Percentiles rank a stretch among this genome's conserved stretches.
Conservation (phyloP, 345 rosid species). For the Acer campestre region DNA sequence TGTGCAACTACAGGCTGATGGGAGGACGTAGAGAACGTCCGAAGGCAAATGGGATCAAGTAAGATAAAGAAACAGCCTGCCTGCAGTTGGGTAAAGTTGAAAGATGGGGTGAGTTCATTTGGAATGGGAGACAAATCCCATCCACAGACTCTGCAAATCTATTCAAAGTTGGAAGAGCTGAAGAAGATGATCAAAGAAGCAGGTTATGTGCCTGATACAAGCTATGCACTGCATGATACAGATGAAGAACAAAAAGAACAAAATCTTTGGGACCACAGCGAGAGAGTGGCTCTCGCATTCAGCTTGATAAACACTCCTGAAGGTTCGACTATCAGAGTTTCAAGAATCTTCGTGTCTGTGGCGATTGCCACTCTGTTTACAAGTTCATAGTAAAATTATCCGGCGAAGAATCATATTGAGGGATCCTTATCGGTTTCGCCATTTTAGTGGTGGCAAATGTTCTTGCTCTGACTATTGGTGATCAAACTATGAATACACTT, state of each 20-base stretch:
- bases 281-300: slow-evolving; percentile 87
- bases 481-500: background rate
- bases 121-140: slow-evolving; percentile 80
- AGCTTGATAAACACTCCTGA: slow-evolving; percentile 60
- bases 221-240: slow-evolving; percentile 80
- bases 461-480: slow-evolving; percentile 85
- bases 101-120: slow-evolving; percentile 56
- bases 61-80: slow-evolving; percentile 83
- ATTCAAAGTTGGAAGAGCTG: slow-evolving; percentile 73
- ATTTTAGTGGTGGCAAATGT: slow-evolving; percentile 70
- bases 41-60: slow-evolving; percentile 72
- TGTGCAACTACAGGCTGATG: slow-evolving; percentile 87
- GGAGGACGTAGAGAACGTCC: slow-evolving; percentile 68
- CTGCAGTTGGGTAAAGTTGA: slow-evolving; percentile 91
- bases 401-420: slow-evolving; percentile 57
- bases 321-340: slow-evolving; percentile 60
- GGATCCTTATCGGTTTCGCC: slow-evolving; percentile 88
- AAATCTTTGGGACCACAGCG: slow-evolving; percentile 87
- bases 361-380: slow-evolving; percentile 84
- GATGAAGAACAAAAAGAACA: slow-evolving; percentile 95
- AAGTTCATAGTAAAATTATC: slow-evolving; percentile 63
- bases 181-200: slow-evolving; percentile 77
- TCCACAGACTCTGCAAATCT: slow-evolving; percentile 54
- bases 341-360: slow-evolving; percentile 85
- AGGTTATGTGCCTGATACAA: slow-evolving; percentile 78